Evolutionary conservation across 192 early-diverging fungal genomes (phyloP), one percentile per base, ranked within the genome.

Genomic region (Coemansia sp.): DNA sequence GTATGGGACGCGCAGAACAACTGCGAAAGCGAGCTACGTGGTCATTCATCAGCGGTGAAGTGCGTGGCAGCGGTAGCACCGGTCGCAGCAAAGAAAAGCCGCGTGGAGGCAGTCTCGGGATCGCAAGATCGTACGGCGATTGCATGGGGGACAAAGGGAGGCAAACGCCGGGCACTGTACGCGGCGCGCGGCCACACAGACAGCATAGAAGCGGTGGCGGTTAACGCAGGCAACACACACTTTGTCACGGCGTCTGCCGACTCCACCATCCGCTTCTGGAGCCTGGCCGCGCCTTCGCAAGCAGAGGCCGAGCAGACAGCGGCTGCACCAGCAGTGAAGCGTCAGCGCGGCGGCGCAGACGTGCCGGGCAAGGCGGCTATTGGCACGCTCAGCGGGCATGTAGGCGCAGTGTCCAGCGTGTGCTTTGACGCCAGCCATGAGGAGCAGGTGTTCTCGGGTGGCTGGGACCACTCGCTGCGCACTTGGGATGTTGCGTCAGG

Each of bases 401-500:
- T 86, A 21, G 94, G 91, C 2, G 85, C 87, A 32, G 91, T 95
- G 6, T 90, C 88, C 20, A 69, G 87, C 22, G 85, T 95, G 17
- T 76, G 72, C 56, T 97, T 92, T 74, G 86, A 90, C 76, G 70
- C 64, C n/a, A 68, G 72, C 14, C 80, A 86, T 31, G 74, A 83
- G 63, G 83, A 87, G 62, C 83, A 82, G 55, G 68, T 97, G 53
- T 97, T 89, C 76, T 89, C 88, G 59, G 94, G 91, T 70, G 92
- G 95, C 64, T 93, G 90, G 89, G 97, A 98, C 84, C 94, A 98
- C 75, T 90, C 93, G 42, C 85, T 97, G 52, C 84, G 95, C 61
- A 77, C 85, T 11, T 98, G 97, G 95, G 93, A 98, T 70, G 80
- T 96, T 46, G 89, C 91, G 39, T 76, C 84, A 29, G 85, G 87